phyloP scores from a whole-genome alignment of 176 grass and related monocot species.

The Oryza coarctata region DNA sequence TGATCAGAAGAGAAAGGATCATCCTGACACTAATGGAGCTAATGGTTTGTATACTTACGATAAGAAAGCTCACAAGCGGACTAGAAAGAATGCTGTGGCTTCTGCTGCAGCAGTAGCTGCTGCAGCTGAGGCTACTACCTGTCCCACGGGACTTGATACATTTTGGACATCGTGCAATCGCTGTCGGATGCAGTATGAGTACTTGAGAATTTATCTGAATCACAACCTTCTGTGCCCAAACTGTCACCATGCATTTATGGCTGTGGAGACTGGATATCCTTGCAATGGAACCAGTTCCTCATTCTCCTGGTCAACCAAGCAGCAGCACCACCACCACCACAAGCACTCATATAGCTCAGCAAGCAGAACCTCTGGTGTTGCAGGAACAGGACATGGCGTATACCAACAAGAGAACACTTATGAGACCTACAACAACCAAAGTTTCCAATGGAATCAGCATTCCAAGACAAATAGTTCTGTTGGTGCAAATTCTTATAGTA shows the following conservation, averaged over 20 bases:
- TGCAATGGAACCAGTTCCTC: conserved; percentile 51
- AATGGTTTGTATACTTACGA: conserved; percentile 43
- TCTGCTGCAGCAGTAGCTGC: conserved; percentile 10
- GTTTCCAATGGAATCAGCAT: conserved; percentile 56
- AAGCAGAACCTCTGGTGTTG: conserved; percentile 32
- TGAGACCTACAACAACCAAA: conserved; percentile 61
- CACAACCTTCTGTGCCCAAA: conserved; percentile 79
- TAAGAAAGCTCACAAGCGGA: conserved; percentile 35
- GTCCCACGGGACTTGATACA: conserved; percentile 30
- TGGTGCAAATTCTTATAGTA: conserved; percentile 28
- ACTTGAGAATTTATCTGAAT: conserved; percentile 70
- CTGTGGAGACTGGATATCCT: conserved; percentile 56
- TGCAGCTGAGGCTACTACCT: conserved; percentile 30
- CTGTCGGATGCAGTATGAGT: conserved; percentile 82
- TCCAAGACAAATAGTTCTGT: conserved; percentile 29
- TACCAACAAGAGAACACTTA: conserved; percentile 48
- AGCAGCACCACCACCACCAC: conserved; percentile 41
- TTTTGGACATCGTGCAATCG: conserved; percentile 82
- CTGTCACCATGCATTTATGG: conserved; percentile 71
- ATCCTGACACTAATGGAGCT: conserved; percentile 31
- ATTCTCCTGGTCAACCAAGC: conserved; percentile 39
- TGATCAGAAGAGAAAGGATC: conserved; percentile 52
- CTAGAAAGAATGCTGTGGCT: conserved; percentile 37
- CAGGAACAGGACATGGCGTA: conserved; percentile 23
- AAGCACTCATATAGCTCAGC: conserved; percentile 39